Evolutionary conservation across 2,329 filamentous ascomycete species (phyloP), one percentile per base, ranked within the genome.

Genomic region (Verticillium albo-atrum): DNA sequence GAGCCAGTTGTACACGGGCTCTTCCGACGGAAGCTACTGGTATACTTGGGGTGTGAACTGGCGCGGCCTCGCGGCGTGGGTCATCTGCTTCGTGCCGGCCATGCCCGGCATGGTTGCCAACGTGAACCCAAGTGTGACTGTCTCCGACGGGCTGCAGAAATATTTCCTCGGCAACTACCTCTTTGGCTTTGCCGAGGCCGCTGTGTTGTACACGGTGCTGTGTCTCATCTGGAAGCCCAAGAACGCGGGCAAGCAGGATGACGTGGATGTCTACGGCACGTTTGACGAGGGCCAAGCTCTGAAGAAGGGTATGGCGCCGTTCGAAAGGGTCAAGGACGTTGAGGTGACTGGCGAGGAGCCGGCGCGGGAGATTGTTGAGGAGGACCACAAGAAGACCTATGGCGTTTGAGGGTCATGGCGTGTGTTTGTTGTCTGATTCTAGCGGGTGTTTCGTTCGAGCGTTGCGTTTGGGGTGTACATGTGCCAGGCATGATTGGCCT

Each of bases 1-100:
- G 27, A 71, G 70, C 12, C 72, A 75, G 51, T 60, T 78, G 10
- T 78, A 77, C 61, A 65, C 65, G 6, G 65, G 64, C 12, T 63
- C 67, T 9, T 64, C 62, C 5, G 66, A 72, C 20, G 72, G 71
- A 2, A 72, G 72, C 14, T 78, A 78, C 62, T 75, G 72, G 67
- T 76, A 72, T 63, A 61, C 63, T 2, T 59, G 68, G 15, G 74
- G 75, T 15, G 58, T 72, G 54, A 26, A 56, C 34, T 47, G 34
- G 54, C 54, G 54, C 35, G 54, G 35, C 3, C 34, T 56, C 23
- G 14, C 28, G 4, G 27, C 54, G 26, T 77, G 70, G 60, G 66
- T 70, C 28, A 61, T 68, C 35, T 69, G 70, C 23, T 70, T 70
- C 60, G 67, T 70, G 27, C 72, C 71, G 2, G 64, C 65, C 6